Percentiles rank a stretch among this genome's conserved stretches.
phyloP scores from a whole-genome alignment of 78 protist genomes.

The Trichosphaerium sp. region DNA sequence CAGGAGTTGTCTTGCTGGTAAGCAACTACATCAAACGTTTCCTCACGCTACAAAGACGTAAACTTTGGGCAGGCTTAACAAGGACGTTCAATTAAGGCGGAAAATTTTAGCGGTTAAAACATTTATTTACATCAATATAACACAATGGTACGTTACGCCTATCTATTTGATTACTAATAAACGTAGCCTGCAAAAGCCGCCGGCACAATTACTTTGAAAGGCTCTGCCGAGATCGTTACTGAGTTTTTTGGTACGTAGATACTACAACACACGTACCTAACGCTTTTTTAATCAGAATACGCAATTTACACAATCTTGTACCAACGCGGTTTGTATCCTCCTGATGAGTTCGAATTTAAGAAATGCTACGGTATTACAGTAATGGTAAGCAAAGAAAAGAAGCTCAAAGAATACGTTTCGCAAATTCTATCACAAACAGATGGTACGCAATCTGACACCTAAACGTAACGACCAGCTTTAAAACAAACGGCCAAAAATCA shows the following conservation, averaged over 20 bases:
- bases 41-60: too few species aligned
- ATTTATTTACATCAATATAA: too few species aligned
- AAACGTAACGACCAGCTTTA: background rate
- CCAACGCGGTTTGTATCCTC: constrained; percentile 95
- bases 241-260: constrained; percentile 78
- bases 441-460: constrained; percentile 19
- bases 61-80: too few species aligned
- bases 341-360: constrained; percentile 72
- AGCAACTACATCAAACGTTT: too few species aligned
- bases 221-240: constrained; percentile 85
- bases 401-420: constrained; percentile 68
- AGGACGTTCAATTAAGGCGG: too few species aligned
- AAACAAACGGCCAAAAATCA: background rate
- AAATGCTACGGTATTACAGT: constrained; percentile 83
- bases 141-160: too few species aligned
- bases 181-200: too few species aligned
- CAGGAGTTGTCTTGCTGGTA: too few species aligned
- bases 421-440: constrained; percentile 68
- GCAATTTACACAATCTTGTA: constrained; percentile 58
- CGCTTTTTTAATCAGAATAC: constrained; percentile 9
- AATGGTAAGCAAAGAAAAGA: constrained; percentile 73
- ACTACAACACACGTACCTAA: background rate
- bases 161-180: too few species aligned
- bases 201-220: constrained; percentile 83
- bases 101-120: too few species aligned